These are phyloP conservation scores for Leccinum pellstonianum DNA, from an alignment of 768 basidiomycete genomes.

Conservation along the genomic window DNA sequence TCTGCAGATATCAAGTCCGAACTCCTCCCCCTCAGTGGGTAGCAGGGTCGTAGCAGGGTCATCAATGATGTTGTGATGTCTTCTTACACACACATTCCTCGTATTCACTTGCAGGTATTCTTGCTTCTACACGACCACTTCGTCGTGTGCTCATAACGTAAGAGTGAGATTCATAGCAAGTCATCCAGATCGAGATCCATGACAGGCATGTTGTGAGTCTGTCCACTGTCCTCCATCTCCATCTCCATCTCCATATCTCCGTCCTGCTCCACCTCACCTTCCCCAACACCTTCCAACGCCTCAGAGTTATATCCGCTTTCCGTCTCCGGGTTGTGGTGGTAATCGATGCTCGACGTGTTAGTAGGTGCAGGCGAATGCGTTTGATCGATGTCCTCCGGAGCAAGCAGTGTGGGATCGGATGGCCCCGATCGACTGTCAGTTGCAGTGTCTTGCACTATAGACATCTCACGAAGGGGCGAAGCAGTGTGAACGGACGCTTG, in stretches of 20 bases:
- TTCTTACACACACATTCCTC: not conserved
- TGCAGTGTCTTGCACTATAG: slow-evolving; percentile 30
- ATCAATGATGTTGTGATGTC: slow-evolving; percentile 7
- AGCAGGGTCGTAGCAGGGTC: slow-evolving; percentile 14
- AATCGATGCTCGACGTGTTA: slow-evolving; percentile 48
- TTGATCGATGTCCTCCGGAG: slow-evolving; percentile 33
- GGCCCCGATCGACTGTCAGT: slow-evolving; percentile 31
- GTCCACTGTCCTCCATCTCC: slow-evolving; percentile 23
- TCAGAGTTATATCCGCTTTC: slow-evolving; percentile 62
- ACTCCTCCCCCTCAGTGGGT: slow-evolving; percentile 45
- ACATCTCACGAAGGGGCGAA: slow-evolving; percentile 29
- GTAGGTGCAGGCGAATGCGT: slow-evolving; percentile 53
- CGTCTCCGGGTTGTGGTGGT: slow-evolving; percentile 36
- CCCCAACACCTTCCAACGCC: slow-evolving; percentile 30
- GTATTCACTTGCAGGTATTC: not conserved
- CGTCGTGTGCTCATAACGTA: not conserved
- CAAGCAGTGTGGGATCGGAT: slow-evolving; percentile 22
- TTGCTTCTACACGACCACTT: not conserved
- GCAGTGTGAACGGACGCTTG: slow-evolving; percentile 24
- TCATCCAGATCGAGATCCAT: slow-evolving; percentile 31
- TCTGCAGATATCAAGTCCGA: slow-evolving; percentile 42
- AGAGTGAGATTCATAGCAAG: slow-evolving; percentile 18
- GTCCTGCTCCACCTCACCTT: slow-evolving; percentile 28
- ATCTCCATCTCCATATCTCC: slow-evolving; percentile 23
- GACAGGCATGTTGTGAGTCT: slow-evolving; percentile 22